Evolutionary conservation across 768 basidiomycete genomes (phyloP), one percentile per base, ranked within the genome.

Genomic region (Trametes meyenii): DNA sequence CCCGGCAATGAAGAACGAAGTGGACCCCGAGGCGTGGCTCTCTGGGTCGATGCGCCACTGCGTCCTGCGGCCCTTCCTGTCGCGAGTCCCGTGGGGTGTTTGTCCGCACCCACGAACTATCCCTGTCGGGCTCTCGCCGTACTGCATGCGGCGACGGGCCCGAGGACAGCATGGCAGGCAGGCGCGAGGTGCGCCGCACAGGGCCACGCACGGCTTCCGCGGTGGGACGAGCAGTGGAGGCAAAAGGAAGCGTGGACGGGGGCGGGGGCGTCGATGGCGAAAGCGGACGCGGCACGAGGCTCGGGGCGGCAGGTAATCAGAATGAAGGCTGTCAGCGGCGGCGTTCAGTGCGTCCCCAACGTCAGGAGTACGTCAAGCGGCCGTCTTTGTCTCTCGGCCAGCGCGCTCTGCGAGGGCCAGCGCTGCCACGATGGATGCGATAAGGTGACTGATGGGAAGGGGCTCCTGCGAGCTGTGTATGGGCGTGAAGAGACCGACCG

Each of bases 381-480:
- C 53, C 55, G 60, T 48, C 33, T 56, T 12, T 43, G 60, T 48
- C 33, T 56, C 10, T 43, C 29, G 29, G 8, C 4, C 29, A 33
- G 4, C 29, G 29, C 29, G 29, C 42, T 36, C 40, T 24, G 42
- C 29, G 45, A 35, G 21, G 26, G 36, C 62, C 63, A 40, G 66
- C 66, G 63, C n/a, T n/a, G n/a, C 58, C n/a, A 48, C 56, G 66
- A 67, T 67, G 33, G 58, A 56, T 61, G 45, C 60, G 66, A 67
- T 67, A 67, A 67, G 60, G 61, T 64, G 60, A 64, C 63, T 67
- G 66, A 67, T 67, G 63, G 63, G 61, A 64, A 58, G 58, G 57
- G 24, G 19, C 36, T 60, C 54, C 65, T 58, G 56, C 53, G 52
- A 63, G 62, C 62, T 38, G 60, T 49, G 57, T 39, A 52, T 50